phyloP scores from a whole-genome alignment of 108 stramenopile species.

The Nitzschia palea region DNA sequence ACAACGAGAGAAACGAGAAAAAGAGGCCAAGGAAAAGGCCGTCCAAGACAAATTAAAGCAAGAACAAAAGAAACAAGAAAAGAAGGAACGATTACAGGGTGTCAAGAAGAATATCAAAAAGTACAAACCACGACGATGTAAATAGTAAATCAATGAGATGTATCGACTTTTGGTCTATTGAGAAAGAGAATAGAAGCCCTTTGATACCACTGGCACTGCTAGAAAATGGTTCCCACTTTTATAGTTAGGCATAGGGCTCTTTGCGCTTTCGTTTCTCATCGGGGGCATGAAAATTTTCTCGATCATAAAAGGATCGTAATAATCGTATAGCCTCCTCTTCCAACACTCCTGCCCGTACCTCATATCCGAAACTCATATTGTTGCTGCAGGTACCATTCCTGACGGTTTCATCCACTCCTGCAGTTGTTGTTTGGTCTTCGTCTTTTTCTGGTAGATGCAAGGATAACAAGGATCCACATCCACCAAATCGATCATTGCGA shows the following conservation, averaged over 20 bases:
- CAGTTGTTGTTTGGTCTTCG: neutral
- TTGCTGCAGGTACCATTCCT: neutral
- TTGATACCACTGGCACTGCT: too few relatives aligned
- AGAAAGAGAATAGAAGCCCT: neutral
- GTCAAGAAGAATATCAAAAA: conserved; percentile 37
- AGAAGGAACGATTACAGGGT: conserved; percentile 29
- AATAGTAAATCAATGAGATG: too few relatives aligned
- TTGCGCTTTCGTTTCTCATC: conserved; percentile 70
- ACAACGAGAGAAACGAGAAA: conserved; percentile 43
- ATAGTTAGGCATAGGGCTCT: conserved; percentile 18
- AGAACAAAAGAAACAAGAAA: conserved; percentile 41
- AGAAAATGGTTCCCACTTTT: too few relatives aligned
- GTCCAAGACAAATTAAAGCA: conserved; percentile 36
- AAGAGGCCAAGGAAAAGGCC: conserved; percentile 28
- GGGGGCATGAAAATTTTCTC: conserved; percentile 86
- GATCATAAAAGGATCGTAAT: conserved; percentile 80
- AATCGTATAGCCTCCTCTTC: conserved; percentile 69
- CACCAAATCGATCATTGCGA: conserved; percentile 84
- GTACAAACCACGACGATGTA: conserved; percentile 31
- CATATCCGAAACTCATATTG: conserved; percentile 45
- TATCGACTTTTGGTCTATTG: too few relatives aligned
- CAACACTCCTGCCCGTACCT: conserved; percentile 56
- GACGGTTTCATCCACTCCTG: neutral
- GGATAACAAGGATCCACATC: conserved; percentile 72
- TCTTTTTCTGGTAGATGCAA: conserved; percentile 45